A percentile compares a stretch with the other conserved stretches of the same genome.
Evolutionary conservation across 257 asterid genomes (phyloP).

Genomic region (Nicotiana sylvestris): DNA sequence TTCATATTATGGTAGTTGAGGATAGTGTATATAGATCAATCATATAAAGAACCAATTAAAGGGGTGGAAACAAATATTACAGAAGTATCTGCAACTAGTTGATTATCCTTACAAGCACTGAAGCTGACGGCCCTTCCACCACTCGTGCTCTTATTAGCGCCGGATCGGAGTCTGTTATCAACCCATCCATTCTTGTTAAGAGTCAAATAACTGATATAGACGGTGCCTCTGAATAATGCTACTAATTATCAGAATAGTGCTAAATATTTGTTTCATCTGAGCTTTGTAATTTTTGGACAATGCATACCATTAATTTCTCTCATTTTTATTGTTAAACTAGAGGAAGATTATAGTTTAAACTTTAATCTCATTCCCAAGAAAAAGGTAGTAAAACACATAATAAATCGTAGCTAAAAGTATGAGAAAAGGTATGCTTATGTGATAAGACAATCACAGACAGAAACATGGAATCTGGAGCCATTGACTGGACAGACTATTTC

Average conservation of each 20-base stretch:
- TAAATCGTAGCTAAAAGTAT: neutral
- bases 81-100: slow-evolving; percentile 69
- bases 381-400: neutral
- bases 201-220: neutral
- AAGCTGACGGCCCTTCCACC: slow-evolving; percentile 69
- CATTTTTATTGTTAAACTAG: neutral
- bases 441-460: neutral
- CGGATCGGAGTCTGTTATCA: slow-evolving; percentile 41
- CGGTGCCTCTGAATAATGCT: neutral
- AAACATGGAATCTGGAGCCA: no score
- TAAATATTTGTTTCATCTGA: neutral
- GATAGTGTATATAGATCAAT: neutral
- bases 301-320: neutral
- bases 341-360: neutral
- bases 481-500: neutral
- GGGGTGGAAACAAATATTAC: slow-evolving; percentile 26
- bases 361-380: neutral
- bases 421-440: neutral
- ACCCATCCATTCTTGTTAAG: slow-evolving; percentile 46
- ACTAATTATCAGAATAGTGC: neutral
- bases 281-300: neutral
- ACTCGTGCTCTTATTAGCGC: slow-evolving; percentile 39
- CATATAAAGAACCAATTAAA: neutral
- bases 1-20: neutral
- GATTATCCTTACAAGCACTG: slow-evolving; percentile 81